Conservation (phyloP, 116 monocot species). For the Zostera marina region DNA sequence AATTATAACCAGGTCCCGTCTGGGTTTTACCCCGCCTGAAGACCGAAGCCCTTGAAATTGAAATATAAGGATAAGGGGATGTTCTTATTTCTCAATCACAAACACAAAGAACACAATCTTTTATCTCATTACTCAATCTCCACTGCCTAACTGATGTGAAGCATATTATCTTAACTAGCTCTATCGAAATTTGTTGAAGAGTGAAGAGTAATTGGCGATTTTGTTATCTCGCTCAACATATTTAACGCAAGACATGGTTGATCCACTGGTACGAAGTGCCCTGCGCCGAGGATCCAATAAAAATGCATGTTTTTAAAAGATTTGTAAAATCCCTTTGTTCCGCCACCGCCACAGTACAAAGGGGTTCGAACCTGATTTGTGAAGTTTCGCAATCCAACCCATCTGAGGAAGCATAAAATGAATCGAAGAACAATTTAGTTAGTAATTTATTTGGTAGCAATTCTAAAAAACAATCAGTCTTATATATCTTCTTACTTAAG, state of each 20-base stretch:
- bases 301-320: constrained; percentile 57
- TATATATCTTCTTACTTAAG: constrained; percentile 63
- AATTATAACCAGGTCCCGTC: no score
- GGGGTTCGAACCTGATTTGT: constrained; percentile 18
- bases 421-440: not conserved
- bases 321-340: constrained; percentile 51
- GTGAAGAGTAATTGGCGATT: constrained; percentile 28
- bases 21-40: no score
- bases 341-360: constrained; percentile 34
- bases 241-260: constrained; percentile 76
- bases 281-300: constrained; percentile 79
- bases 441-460: no score
- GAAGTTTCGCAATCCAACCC: constrained; percentile 63
- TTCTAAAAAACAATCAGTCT: no score
- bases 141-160: no score
- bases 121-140: no score
- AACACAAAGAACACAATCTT: no score
- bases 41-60: no score
- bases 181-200: not conserved
- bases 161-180: no score
- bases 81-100: no score
- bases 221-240: constrained; percentile 68
- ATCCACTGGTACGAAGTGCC: constrained; percentile 84
- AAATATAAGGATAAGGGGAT: no score
- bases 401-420: constrained; percentile 16